Percentiles rank a stretch among this genome's conserved stretches.
These are phyloP conservation scores for Psidium guajava DNA, from an alignment of 345 rosid genomes.

Conservation along the genomic window DNA sequence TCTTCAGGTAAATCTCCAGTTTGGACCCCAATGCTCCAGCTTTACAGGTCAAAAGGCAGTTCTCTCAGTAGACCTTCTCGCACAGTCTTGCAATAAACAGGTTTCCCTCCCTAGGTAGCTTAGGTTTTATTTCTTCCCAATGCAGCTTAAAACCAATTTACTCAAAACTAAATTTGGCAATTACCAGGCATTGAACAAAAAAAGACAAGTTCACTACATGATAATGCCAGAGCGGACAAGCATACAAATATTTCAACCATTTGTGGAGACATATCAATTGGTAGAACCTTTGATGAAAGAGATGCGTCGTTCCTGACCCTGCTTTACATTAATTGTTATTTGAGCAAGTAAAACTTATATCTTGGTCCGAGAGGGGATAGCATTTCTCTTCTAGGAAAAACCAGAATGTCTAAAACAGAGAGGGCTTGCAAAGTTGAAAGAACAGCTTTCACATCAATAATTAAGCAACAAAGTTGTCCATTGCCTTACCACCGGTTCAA, in stretches of 20 bases:
- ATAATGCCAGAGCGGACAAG: background rate
- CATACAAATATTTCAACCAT: background rate
- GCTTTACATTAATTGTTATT: too few relatives aligned
- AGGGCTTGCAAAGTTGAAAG: background rate
- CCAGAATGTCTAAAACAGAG: background rate
- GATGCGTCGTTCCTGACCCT: too few relatives aligned
- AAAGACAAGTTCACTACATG: background rate
- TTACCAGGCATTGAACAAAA: background rate
- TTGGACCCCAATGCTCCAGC: background rate
- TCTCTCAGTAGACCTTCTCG: background rate
- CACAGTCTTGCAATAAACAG: background rate
- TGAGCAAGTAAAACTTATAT: too few relatives aligned
- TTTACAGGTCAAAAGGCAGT: background rate
- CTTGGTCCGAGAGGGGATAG: too few relatives aligned
- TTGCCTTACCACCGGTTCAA: constrained; percentile 80
- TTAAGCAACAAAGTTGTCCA: background rate
- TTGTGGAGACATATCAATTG: too few relatives aligned
- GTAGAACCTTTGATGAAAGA: too few relatives aligned
- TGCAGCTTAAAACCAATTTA: background rate
- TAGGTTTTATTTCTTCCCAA: background rate
- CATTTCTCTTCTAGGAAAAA: background rate
- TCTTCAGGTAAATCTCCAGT: background rate
- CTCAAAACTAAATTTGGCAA: background rate
- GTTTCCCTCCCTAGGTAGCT: background rate
- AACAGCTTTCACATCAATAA: background rate